A percentile compares a stretch with the other conserved stretches of the same genome.
Evolutionary conservation across 139 green algal species (phyloP).

Genomic region (Spirogloea muscicola): DNA sequence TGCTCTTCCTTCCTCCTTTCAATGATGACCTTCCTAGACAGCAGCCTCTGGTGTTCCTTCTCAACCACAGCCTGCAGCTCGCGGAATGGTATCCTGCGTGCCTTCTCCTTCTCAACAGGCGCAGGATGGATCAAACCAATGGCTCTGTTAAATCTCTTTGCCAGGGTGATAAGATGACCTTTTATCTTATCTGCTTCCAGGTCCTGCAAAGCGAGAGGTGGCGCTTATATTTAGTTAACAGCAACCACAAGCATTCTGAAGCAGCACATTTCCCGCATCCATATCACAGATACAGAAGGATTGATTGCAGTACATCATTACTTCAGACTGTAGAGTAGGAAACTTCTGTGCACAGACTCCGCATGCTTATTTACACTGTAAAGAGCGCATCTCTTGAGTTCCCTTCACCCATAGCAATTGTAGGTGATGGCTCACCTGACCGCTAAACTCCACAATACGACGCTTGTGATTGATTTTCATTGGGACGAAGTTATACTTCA

Average conservation of each 20-base stretch:
- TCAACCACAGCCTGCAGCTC: slow-evolving; percentile 56
- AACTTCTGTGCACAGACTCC: too few species aligned
- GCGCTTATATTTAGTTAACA: too few species aligned
- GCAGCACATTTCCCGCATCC: too few species aligned
- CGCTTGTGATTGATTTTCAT: slow-evolving; percentile 79
- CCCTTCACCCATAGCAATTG: too few species aligned
- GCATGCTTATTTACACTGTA: too few species aligned
- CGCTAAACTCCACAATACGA: slow-evolving; percentile 81
- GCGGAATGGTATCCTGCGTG: neutral
- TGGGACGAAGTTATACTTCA: slow-evolving; percentile 77
- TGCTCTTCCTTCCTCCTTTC: slow-evolving; percentile 93
- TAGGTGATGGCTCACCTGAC: slow-evolving; percentile 58
- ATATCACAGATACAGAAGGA: too few species aligned
- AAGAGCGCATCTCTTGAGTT: too few species aligned
- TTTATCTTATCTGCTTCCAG: slow-evolving; percentile 65
- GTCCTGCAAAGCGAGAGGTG: slow-evolving; percentile 54
- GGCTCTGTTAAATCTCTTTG: slow-evolving; percentile 68
- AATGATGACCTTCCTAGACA: slow-evolving; percentile 85
- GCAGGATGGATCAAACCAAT: slow-evolving; percentile 57
- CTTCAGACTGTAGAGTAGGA: too few species aligned
- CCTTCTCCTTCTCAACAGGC: slow-evolving; percentile 28
- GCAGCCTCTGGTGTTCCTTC: slow-evolving; percentile 73
- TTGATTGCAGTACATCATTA: too few species aligned
- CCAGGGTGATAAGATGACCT: slow-evolving; percentile 59
- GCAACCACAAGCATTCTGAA: too few species aligned